Base-by-base conservation (phyloP, 495 filamentous ascomycete species). In the Podospora bellae-mahoneyi region DNA sequence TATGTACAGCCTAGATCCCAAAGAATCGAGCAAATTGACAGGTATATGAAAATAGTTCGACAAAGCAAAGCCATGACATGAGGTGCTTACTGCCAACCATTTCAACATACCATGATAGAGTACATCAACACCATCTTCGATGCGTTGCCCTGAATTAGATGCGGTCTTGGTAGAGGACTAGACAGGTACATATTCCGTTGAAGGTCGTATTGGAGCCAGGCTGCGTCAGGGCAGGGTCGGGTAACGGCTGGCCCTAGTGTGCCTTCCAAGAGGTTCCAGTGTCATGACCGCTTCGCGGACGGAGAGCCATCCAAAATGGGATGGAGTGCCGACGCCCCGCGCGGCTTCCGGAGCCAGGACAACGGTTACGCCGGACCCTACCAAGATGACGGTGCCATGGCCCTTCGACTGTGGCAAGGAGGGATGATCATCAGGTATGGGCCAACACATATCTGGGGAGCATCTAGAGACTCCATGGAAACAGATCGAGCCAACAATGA, bases 61-160 rank as follows among this genome's bases (percentile, higher is more conserved):
- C 59, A 26, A n/a, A 27, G 19, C 5, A 61, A n/a, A 61, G 59
- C 59, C 20, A 61, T 20, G 26, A 34, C 59, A 27, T 6, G 16
- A 44, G 18, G 6, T 23, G 19, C 26, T 5, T 13, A 18, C n/a
- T 27, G 27, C 15, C 66, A 70, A 73, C 72, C 34, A 69, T 71
- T 62, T 44, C 59, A 62, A 62, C 54, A 70, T 66, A 59, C 64
- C 54, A 64, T 54, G 28, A 60, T 69, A 70, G 62, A 73, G 67
- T 30, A 59, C 23, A 58, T 69, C 34, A 55, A 72, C 72, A 75
- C 72, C 73, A 70, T 60, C 71, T 71, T 44, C 53, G 58, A 48
- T 65, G 69, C 67, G 54, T 65, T 61, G 65, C 18, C 62, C 54
- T 28, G 61, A 53, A 26, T 16, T 65, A 56, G 67, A 18, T 57